These are phyloP conservation scores for Aspergillus eucalypticola DNA, from an alignment of 2,329 filamentous ascomycete species.

Conservation along the genomic window DNA sequence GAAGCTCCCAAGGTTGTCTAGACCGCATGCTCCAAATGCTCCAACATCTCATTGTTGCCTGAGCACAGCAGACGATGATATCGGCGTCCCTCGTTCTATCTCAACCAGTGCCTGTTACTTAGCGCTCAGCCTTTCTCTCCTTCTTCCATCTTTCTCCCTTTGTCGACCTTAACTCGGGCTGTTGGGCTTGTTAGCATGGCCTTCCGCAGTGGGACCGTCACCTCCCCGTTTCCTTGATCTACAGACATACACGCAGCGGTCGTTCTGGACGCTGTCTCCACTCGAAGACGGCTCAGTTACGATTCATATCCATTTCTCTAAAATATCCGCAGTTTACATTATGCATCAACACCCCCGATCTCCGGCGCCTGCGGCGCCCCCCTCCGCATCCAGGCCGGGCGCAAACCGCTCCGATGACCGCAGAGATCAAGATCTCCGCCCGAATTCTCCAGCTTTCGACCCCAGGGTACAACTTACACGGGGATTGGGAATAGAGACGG, in stretches of 20 bases:
- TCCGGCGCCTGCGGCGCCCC: slow-evolving; percentile 71
- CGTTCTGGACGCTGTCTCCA: slow-evolving; percentile 12
- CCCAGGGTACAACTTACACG: slow-evolving; percentile 52
- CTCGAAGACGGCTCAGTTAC: not conserved
- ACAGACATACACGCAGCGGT: slow-evolving; percentile 18
- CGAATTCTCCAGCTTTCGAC: slow-evolving; percentile 57
- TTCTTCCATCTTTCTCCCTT: slow-evolving; percentile 9
- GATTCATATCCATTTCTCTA: not conserved
- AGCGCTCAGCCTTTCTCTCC: slow-evolving; percentile 13
- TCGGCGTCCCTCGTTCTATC: slow-evolving; percentile 18
- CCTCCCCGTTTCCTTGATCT: slow-evolving; percentile 37
- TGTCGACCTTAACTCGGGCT: slow-evolving; percentile 13
- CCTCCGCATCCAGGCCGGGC: slow-evolving; percentile 70
- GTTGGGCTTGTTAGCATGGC: slow-evolving; percentile 43
- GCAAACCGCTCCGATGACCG: slow-evolving; percentile 71
- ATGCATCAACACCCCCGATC: slow-evolving; percentile 93
- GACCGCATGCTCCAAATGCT: slow-evolving; percentile 30
- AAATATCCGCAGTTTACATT: slow-evolving; percentile 15
- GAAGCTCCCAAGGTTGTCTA: slow-evolving; percentile 39
- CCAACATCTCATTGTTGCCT: slow-evolving; percentile 31
- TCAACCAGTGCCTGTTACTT: slow-evolving; percentile 18
- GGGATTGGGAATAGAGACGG: slow-evolving; percentile 53
- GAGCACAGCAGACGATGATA: slow-evolving; percentile 29
- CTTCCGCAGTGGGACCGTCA: slow-evolving; percentile 31
- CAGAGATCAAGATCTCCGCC: slow-evolving; percentile 63